A percentile compares a stretch with the other conserved stretches of the same genome.
Evolutionary conservation across 129 eudicot species (phyloP).

Genomic region (Centaurea solstitialis): DNA sequence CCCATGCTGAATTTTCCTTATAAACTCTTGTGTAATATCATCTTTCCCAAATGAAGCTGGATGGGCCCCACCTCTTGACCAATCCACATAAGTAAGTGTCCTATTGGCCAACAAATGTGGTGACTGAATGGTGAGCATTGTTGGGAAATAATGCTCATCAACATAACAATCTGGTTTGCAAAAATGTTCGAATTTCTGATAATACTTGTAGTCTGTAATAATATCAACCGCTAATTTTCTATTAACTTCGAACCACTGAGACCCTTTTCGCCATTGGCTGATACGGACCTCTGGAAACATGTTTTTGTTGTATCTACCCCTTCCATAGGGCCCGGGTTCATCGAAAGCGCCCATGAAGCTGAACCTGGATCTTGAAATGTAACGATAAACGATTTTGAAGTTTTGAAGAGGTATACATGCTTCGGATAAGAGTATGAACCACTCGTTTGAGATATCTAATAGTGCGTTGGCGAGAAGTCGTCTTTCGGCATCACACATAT

Average conservation of each 20-base stretch:
- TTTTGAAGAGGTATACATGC: constrained; percentile 73
- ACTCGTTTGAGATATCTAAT: constrained; percentile 70
- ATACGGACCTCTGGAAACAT: constrained; percentile 65
- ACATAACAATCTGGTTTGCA: constrained; percentile 73
- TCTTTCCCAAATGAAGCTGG: constrained; percentile 65
- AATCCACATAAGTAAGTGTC: constrained; percentile 73
- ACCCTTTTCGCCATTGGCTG: constrained; percentile 77
- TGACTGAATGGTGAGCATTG: constrained; percentile 57
- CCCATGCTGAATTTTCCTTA: constrained; percentile 37
- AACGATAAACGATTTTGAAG: constrained; percentile 50
- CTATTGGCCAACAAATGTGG: constrained; percentile 62
- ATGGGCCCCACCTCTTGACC: constrained; percentile 86
- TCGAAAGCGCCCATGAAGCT: constrained; percentile 70
- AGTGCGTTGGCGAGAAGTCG: constrained; percentile 80
- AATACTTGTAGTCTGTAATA: constrained; percentile 47
- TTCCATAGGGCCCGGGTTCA: constrained; percentile 63
- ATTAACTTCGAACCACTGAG: constrained; percentile 84
- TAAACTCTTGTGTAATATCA: constrained; percentile 42
- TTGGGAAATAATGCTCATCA: constrained; percentile 88
- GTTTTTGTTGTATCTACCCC: constrained; percentile 53
- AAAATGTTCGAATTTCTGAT: constrained; percentile 59
- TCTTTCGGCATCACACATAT: constrained; percentile 82
- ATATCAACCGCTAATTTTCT: constrained; percentile 64
- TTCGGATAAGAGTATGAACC: constrained; percentile 70
- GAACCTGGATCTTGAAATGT: constrained; percentile 48